Percentiles rank a stretch among this genome's conserved stretches.
Evolutionary conservation across 202 grass and related monocot species (phyloP).

Genomic region (Digitaria exilis): DNA sequence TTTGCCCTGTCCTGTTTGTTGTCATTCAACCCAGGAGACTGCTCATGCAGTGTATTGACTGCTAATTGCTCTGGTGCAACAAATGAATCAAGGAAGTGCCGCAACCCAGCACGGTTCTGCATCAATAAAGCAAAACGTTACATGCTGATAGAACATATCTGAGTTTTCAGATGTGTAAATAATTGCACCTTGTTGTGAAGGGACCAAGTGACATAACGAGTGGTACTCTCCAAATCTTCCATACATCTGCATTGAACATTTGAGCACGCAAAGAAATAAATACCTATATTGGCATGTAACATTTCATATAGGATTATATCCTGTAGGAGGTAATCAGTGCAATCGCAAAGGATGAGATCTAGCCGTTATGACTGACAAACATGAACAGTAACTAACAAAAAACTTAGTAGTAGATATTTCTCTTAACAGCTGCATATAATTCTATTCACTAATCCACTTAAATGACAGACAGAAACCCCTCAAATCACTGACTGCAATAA

Average conservation of each 20-base stretch:
- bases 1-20: conserved; percentile 58
- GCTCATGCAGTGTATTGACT: conserved; percentile 41
- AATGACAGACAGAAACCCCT: background rate
- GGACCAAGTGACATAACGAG: conserved; percentile 95
- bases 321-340: background rate
- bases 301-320: conserved; percentile 8
- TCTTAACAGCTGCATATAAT: background rate
- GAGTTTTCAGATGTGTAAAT: conserved; percentile 16
- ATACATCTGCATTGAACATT: conserved; percentile 65
- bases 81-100: conserved; percentile 91
- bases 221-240: conserved; percentile 96
- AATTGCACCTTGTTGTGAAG: conserved; percentile 84
- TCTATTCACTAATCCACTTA: background rate
- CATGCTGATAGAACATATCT: conserved; percentile 4
- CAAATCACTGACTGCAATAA: background rate
- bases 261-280: conserved; percentile 32
- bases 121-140: conserved; percentile 30
- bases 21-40: conserved; percentile 44
- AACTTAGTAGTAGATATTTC: conserved; percentile 2
- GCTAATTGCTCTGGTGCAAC: conserved; percentile 56
- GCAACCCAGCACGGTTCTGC: conserved; percentile 75
- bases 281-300: conserved; percentile 16
- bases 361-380: background rate
- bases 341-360: conserved; percentile 10
- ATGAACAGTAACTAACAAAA: background rate